Base-by-base conservation (phyloP, 1,139 yeast species). In the Suhomyces bolitotheri region DNA sequence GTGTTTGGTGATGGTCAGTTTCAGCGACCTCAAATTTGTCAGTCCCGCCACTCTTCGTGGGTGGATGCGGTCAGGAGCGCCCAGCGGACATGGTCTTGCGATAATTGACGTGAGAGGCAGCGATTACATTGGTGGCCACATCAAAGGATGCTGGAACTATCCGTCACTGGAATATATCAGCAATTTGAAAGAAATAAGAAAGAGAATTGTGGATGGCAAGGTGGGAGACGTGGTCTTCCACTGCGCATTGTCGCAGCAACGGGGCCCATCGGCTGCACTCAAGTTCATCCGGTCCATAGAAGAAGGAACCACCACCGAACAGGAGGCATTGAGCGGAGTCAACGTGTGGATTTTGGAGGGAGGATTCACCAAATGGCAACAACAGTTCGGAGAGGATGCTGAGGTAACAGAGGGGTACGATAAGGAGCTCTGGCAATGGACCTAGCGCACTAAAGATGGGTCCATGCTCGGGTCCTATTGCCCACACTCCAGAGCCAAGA, bases 21-120 rank as follows among this genome's bases (percentile, higher is more conserved):
- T 38, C 16, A 31, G 36, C 11, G 51, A 46, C 29, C 46, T 47
- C 31, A 67, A 62, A 41, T 71, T 66, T 46, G 39, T 78, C n/a
- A 72, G 67, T 27, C 71, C 80, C 1, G 43, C 61, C 7, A 56
- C 67, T 0, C 61, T 78, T 21, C 57, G 68, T 25, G 44, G 59
- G 7, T 78, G 83, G 83, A 53, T 77, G 28, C 45, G 50, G 9
- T 66, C 67, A 4, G 56, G 58, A 4, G 54, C 73, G 1, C 59
- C 66, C 3, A 50, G 60, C 3, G 72, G 69, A 1, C 70, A 75
- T 1, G 58, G 58, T n/a, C 78, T 85, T 46, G 78, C 80, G 4
- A 75, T 92, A 3, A 73, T 92, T 5, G 98, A 92, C 51, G 97
- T 90, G 4, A 72, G 98, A 38, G 97, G 89, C 42, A 73, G 76